Percentiles rank a stretch among this genome's conserved stretches.
Evolutionary conservation across 495 filamentous ascomycete species (phyloP).

Genomic region (Thozetella sp.): DNA sequence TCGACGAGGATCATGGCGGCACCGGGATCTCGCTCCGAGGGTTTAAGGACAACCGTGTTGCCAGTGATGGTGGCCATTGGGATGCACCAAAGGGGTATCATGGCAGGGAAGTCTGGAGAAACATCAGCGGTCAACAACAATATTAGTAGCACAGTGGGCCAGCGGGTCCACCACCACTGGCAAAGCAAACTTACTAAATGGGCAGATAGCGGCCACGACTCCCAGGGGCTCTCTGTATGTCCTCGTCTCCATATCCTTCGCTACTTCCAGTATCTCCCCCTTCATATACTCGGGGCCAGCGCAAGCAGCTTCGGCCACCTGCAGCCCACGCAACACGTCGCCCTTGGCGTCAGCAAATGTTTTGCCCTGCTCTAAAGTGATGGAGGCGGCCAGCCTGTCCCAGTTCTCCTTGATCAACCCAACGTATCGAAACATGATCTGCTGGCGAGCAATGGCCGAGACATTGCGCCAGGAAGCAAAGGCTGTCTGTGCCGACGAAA

Average conservation of each 20-base stretch:
- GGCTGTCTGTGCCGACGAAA: slow-evolving; percentile 84
- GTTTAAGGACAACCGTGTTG: slow-evolving; percentile 94
- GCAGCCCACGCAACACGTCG: slow-evolving; percentile 91
- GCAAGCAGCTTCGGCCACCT: slow-evolving; percentile 96
- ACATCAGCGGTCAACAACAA: too few relatives aligned
- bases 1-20: slow-evolving; percentile 98
- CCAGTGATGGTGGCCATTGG: slow-evolving; percentile 93
- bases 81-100: slow-evolving; percentile 98
- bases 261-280: slow-evolving; percentile 93
- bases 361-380: slow-evolving; percentile 99
- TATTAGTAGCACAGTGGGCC: too few relatives aligned
- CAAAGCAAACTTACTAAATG: slow-evolving; percentile 97
- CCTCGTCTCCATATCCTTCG: slow-evolving; percentile 98
- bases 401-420: slow-evolving; percentile 89
- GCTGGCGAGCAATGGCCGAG: slow-evolving; percentile 84
- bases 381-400: slow-evolving; percentile 93
- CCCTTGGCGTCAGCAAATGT: slow-evolving; percentile 95
- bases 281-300: slow-evolving; percentile 92
- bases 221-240: slow-evolving; percentile 92
- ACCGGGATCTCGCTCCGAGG: slow-evolving; percentile 95
- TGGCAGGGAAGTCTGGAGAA: slow-evolving; percentile 96
- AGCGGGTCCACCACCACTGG: too few relatives aligned
- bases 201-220: slow-evolving; percentile 95
- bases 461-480: slow-evolving; percentile 87
- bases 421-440: slow-evolving; percentile 97